Evolutionary conservation across 2,329 filamentous ascomycete species (phyloP).

Genomic region (Stylonectria norvegica): DNA sequence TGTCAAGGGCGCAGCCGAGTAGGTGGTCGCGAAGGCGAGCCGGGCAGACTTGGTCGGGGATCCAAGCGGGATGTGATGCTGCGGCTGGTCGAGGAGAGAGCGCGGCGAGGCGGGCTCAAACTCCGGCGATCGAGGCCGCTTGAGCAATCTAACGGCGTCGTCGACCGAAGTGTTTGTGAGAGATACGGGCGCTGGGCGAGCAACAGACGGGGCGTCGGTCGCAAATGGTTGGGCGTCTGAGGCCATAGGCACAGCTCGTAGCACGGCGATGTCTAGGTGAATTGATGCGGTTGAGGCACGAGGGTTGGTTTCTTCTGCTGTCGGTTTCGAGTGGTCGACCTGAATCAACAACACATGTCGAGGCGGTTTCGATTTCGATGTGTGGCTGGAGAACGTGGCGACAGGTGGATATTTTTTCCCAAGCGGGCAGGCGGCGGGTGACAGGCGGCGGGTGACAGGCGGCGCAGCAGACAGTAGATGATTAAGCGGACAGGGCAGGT

Average conservation of each 20-base stretch:
- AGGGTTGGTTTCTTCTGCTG: slow-evolving; percentile 19
- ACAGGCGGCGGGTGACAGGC: slow-evolving; percentile 14
- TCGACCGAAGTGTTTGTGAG: slow-evolving; percentile 40
- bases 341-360: slow-evolving; percentile 35
- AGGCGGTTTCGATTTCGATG: slow-evolving; percentile 32
- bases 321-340: slow-evolving; percentile 23
- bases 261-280: slow-evolving; percentile 10
- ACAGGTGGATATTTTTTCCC: slow-evolving; percentile 36
- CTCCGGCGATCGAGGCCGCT: slow-evolving; percentile 48
- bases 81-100: slow-evolving; percentile 25
- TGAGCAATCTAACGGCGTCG: slow-evolving; percentile 39
- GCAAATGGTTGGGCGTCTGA: slow-evolving; percentile 51
- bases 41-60: slow-evolving; percentile 55
- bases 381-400: slow-evolving; percentile 45
- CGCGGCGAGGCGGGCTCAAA: slow-evolving; percentile 40
- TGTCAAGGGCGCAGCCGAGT: slow-evolving; percentile 47
- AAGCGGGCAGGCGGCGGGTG: slow-evolving; percentile 16
- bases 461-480: not conserved
- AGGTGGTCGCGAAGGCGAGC: slow-evolving; percentile 42
- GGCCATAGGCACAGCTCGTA: slow-evolving; percentile 46
- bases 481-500: too few species aligned
- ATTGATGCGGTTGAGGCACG: slow-evolving; percentile 17
- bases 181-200: slow-evolving; percentile 34
- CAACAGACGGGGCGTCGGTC: slow-evolving; percentile 46
- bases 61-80: slow-evolving; percentile 36